Evolutionary conservation across 2,329 filamentous ascomycete species (phyloP), one percentile per base, ranked within the genome.

Genomic region (Botrytis cinerea): DNA sequence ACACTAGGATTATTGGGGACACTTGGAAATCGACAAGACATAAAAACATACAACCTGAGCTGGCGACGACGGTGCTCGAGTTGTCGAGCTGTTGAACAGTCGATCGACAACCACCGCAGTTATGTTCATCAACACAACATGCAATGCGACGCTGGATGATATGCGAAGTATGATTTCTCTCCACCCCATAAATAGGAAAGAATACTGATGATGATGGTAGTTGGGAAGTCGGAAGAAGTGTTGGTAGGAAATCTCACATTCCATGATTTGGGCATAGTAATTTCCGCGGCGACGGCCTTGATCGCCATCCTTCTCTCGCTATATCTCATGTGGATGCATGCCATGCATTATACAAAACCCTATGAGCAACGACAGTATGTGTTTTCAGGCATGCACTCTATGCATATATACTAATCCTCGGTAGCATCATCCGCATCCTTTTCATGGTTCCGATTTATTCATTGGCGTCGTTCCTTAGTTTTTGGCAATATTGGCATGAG

Each of bases 401-500:
- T 59, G 22, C 38, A 12, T 48, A 10, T 45, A 14, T 45, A 46
- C 76, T 78, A 71, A 78, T 74, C 10, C 16, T 28, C 51, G 66
- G 66, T 77, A 93, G 90, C 80, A 94, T 96, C 79, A 95, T 97
- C 78, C 92, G 94, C 67, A 95, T 97, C 77, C 87, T 97, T 40
- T 91, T 95, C 81, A 95, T 97, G 93, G 89, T 97, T 68, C 94
- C 94, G 57, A 86, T 97, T 75, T 97, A 97, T 82, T 87, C 91
- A 69, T 85, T 90, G 57, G 90, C 94, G 32, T 90, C 92, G 48
- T 93, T 93, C 80, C 86, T 95, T 54, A 90, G 90, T 74, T 89
- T 93, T 78, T 86, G 87, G 77, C 94, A 88, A 84, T 95, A 96
- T 84, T 88, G 87, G 81, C 88, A 94, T 79, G 89, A 91, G 67